Evolutionary conservation across 345 rosid species (phyloP).

Genomic region (Geranium rotundifolium): DNA sequence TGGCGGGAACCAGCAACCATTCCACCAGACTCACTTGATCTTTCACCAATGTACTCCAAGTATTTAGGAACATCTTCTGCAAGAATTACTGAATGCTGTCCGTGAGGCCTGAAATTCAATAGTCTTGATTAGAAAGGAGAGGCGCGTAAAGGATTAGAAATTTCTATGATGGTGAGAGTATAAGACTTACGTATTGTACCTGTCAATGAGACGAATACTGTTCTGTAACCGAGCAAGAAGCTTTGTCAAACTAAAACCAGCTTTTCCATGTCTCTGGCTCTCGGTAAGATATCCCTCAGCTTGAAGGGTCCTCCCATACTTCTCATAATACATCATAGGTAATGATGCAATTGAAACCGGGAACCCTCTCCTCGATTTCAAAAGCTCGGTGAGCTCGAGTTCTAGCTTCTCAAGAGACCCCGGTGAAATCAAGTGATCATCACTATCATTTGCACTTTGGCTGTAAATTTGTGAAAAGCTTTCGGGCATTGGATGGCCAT

Average conservation of each 20-base stretch:
- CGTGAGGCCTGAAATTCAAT: slow-evolving; percentile 62
- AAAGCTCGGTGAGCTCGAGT: slow-evolving; percentile 64
- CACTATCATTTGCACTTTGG: slow-evolving; percentile 31
- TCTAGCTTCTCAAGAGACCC: slow-evolving; percentile 75
- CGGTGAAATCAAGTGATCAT: slow-evolving; percentile 54
- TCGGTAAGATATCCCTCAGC: slow-evolving; percentile 96
- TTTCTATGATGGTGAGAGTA: not conserved
- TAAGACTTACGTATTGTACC: slow-evolving; percentile 27
- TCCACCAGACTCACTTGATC: slow-evolving; percentile 41
- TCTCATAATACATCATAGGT: slow-evolving; percentile 81
- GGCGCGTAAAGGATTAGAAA: not conserved
- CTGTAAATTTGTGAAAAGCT: slow-evolving; percentile 41
- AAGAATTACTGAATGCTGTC: slow-evolving; percentile 84
- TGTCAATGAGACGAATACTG: slow-evolving; percentile 77
- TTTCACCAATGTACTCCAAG: slow-evolving; percentile 38
- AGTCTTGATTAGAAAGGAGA: not conserved
- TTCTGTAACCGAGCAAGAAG: slow-evolving; percentile 76
- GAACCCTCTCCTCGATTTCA: slow-evolving; percentile 69
- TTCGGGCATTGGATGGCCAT: slow-evolving; percentile 44
- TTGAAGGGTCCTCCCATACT: slow-evolving; percentile 74
- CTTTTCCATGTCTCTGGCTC: slow-evolving; percentile 96
- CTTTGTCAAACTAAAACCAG: slow-evolving; percentile 90
- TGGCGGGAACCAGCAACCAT: slow-evolving; percentile 62
- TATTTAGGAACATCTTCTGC: slow-evolving; percentile 71
- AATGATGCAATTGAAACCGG: slow-evolving; percentile 92